Evolutionary conservation across 2,329 filamentous ascomycete species (phyloP), one percentile per base, ranked within the genome.

Genomic region (Hymenoscyphus linearis): DNA sequence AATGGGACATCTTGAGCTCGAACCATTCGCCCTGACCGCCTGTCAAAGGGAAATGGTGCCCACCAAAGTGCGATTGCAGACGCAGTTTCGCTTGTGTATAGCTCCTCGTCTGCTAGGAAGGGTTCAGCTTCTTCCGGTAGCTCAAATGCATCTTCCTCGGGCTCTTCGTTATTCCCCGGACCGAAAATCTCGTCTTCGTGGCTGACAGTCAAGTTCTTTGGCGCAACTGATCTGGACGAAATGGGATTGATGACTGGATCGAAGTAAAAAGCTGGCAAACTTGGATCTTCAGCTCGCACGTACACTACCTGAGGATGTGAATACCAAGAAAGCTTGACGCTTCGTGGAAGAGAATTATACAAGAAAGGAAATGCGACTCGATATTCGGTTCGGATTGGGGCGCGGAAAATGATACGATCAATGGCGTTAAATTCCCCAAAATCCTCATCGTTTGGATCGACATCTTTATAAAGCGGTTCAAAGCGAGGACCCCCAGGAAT

Each of bases 391-490:
- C 93, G 87, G 66, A 98, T 96, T 0, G 93, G 93, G 54, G 90
- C 88, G 66, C 95, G 89, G 82, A 99, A 99, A 68, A 99, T 99
- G 76, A 99, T 99, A 68, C 96, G 91, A 72, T 99, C 95, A 70
- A 99, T 99, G 36, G 95, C 95, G 72, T 99, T 99, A 82, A 99
- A 99, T 76, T 99, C 95, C 76, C 95, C 95, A 76, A 99, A 99
- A 73, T 99, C 95, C 75, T 99, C 95, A 68, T 98, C 93, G 70
- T 99, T 99, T 1, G 95, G 95, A 74, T 99, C 93, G 64, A 99
- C 93, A 70, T 99, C 95, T 77, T 99, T 99, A 81, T 97, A 99
- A 22, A 99, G 76, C 26, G 95, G 95, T 76, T 99, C 95, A 66
- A 99, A 99, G 34, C 95, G 87, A 64, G 95, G 95, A 10, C 95